Evolutionary conservation across 2,329 filamentous ascomycete species (phyloP).

Genomic region (Epichloe hybrida): DNA sequence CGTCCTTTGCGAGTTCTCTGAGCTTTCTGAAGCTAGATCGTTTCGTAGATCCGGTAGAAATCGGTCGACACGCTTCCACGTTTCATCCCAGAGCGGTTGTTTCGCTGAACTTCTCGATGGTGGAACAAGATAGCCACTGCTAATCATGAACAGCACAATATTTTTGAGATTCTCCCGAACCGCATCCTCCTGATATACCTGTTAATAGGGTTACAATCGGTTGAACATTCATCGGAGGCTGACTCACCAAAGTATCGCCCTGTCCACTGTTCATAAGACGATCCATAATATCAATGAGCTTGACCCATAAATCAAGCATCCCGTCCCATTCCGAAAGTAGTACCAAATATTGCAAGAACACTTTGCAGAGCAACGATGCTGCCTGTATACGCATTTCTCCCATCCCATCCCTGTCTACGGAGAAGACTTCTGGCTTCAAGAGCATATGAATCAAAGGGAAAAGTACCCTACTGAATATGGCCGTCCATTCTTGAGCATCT

Average conservation of each 20-base stretch:
- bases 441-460: conserved; percentile 82
- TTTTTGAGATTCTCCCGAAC: conserved; percentile 95
- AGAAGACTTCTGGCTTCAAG: conserved; percentile 88
- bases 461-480: conserved; percentile 85
- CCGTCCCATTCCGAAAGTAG: conserved; percentile 74
- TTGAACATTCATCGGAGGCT: neutral
- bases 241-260: conserved; percentile 67
- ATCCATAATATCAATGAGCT: conserved; percentile 89
- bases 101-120: conserved; percentile 44
- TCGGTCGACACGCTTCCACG: conserved; percentile 51
- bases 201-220: conserved; percentile 6
- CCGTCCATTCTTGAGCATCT: conserved; percentile 83
- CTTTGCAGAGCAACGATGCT: conserved; percentile 82
- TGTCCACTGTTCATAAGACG: conserved; percentile 92
- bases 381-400: conserved; percentile 87
- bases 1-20: neutral
- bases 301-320: conserved; percentile 83
- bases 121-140: conserved; percentile 68
- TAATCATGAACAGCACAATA: conserved; percentile 87
- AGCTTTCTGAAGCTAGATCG: conserved; percentile 41
- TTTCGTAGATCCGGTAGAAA: conserved; percentile 47
- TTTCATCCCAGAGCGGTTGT: conserved; percentile 47
- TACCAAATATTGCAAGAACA: conserved; percentile 87
- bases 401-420: conserved; percentile 84
- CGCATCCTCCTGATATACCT: conserved; percentile 62